Percentiles rank a stretch among this genome's conserved stretches.
phyloP scores from a whole-genome alignment of 208 protist genomes.

The Porcisia hertigi region DNA sequence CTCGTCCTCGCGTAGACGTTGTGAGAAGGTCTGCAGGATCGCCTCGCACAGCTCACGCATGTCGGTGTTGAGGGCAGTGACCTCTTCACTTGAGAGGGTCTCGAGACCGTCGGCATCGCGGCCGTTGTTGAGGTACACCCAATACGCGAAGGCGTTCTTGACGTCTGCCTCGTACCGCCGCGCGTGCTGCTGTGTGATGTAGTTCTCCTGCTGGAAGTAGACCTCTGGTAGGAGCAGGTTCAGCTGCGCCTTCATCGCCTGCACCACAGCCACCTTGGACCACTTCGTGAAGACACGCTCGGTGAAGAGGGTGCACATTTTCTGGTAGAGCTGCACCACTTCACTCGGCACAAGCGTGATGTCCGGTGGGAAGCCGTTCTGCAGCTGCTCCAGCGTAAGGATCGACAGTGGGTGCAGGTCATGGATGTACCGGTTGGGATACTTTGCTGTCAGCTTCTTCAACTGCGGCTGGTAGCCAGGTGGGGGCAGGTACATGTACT shows the following conservation, averaged over 20 bases:
- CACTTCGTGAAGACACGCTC: conserved; percentile 43
- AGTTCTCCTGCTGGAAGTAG: conserved; percentile 81
- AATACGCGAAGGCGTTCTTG: conserved; percentile 82
- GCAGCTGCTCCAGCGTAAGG: conserved; percentile 81
- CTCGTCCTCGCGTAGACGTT: conserved; percentile 76
- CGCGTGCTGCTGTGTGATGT: conserved; percentile 85
- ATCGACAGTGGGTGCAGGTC: conserved; percentile 90
- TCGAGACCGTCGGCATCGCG: conserved; percentile 42
- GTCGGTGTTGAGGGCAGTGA: conserved; percentile 44
- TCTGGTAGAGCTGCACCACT: conserved; percentile 80
- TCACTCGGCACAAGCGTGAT: conserved; percentile 89
- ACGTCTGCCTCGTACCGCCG: conserved; percentile 86
- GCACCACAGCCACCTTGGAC: conserved; percentile 48
- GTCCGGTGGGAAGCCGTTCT: conserved; percentile 83
- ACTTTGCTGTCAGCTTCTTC: conserved; percentile 75
- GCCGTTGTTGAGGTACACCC: conserved; percentile 64
- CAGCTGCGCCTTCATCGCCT: conserved; percentile 47
- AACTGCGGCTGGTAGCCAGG: conserved; percentile 45
- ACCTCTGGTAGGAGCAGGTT: conserved; percentile 58
- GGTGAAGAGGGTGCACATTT: conserved; percentile 62
- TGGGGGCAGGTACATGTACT: conserved; percentile 87
- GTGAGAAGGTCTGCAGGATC: conserved; percentile 75
- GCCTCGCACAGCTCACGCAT: conserved; percentile 52
- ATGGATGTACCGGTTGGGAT: conserved; percentile 61
- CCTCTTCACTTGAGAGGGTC: conserved; percentile 37